These are phyloP conservation scores for Lobosporangium transversale DNA, from an alignment of 192 early-diverging fungal species.

Conservation along the genomic window DNA sequence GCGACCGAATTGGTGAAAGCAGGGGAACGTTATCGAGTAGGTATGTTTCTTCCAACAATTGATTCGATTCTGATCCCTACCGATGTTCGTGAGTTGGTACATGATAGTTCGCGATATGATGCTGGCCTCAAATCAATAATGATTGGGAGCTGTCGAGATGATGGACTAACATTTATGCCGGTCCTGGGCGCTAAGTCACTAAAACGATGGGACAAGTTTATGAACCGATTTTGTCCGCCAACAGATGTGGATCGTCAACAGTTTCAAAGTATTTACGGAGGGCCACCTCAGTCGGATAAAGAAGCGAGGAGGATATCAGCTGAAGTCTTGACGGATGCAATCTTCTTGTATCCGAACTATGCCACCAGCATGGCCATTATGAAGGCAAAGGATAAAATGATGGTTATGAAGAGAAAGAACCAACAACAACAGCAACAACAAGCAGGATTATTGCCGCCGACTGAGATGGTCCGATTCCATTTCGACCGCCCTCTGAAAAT, in stretches of 20 bases:
- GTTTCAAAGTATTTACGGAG: slow-evolving; percentile 19
- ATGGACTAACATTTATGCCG: slow-evolving; percentile 9
- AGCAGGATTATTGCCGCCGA: neutral
- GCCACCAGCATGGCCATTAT: slow-evolving; percentile 20
- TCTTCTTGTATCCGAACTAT: slow-evolving; percentile 24
- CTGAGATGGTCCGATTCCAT: slow-evolving; percentile 31
- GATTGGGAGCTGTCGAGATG: slow-evolving; percentile 18
- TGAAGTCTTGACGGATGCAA: slow-evolving; percentile 12
- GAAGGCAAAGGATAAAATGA: neutral
- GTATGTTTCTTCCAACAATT: slow-evolving; percentile 22
- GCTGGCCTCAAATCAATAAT: slow-evolving; percentile 7
- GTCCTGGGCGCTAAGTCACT: slow-evolving; percentile 4
- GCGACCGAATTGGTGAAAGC: slow-evolving; percentile 18
- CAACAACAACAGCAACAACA: neutral
- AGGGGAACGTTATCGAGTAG: slow-evolving; percentile 1
- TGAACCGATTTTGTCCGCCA: slow-evolving; percentile 3
- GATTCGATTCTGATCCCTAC: slow-evolving; percentile 2
- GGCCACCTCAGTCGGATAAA: neutral
- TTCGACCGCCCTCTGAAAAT: slow-evolving; percentile 28
- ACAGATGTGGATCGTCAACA: neutral
- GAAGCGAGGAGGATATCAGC: slow-evolving; percentile 20
- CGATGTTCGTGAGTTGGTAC: neutral
- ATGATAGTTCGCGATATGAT: slow-evolving; percentile 9
- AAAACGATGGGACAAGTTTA: slow-evolving; percentile 15
- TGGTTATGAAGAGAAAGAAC: neutral